Evolutionary conservation across 352 stramenopile genomes (phyloP), one percentile per base, ranked within the genome.

Genomic region (Pythium vanterpoolii): DNA sequence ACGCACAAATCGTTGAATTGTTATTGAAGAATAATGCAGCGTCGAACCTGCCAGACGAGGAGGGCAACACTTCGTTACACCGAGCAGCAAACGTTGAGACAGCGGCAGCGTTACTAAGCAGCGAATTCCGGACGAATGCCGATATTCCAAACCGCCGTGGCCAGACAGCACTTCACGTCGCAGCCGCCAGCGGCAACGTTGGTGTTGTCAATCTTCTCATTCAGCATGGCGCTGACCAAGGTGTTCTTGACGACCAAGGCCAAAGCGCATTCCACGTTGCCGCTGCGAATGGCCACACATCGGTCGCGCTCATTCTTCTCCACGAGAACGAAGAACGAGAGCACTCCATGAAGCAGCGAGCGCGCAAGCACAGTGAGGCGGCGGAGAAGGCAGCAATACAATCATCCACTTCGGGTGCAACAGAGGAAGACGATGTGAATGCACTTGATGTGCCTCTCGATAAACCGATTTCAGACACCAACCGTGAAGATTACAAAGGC

Each of bases 181-280:
- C 83, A 34, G 79, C 86, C 3, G 72, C 75, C 1, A 77, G 67
- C 19, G 86, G 86, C 43, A 73, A 89, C 39, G 81, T 93, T n/a
- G 80, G 74, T n/a, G 71, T 92, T 14, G 83, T 95, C 11, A 75
- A 86, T 47, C 73, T 89, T 46, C 67, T 95, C 9, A 77, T 93
- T 19, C 79, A 72, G 13, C 72, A 90, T 61, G 76, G 77, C 38
- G 82, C 81, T 4, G 72, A 93, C 31, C 79, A 88, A 56, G 75
- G 87, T 40, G 78, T 86, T 48, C 56, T 93, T 2, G 86, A 95
- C 51, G 86, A 95, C 39, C 81, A 95, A 73, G 86, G 86, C 1
- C 86, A 95, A 48, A 93, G 72, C 10, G 81, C 86, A 5, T 93
- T 95, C 56, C 82, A 93, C 42, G 68, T 91, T 26, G 86, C 86